Percentiles rank a stretch among this genome's conserved stretches.
These are phyloP conservation scores for Mollisiaceae sp. DNA, from an alignment of 2,329 filamentous ascomycete species.

Conservation along the genomic window DNA sequence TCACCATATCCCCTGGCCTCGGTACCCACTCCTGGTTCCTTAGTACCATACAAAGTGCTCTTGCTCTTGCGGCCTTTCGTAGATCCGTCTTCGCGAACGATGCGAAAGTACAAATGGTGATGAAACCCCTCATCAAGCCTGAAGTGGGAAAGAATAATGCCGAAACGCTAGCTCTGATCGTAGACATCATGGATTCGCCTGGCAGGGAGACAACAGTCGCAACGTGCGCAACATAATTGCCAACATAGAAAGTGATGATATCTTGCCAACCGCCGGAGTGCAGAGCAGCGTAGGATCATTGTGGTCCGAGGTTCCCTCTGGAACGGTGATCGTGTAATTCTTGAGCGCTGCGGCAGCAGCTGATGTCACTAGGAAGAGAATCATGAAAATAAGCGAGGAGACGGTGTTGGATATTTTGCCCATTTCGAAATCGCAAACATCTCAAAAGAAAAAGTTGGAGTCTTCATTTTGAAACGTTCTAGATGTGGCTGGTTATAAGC, in stretches of 20 bases:
- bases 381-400: no score
- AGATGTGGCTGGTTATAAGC: no score
- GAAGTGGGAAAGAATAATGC: background rate
- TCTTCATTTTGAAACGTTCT: no score
- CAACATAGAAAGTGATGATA: conserved; percentile 36
- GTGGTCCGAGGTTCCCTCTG: conserved; percentile 14
- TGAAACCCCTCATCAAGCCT: background rate
- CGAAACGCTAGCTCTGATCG: background rate
- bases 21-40: no score
- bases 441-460: no score
- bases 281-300: conserved; percentile 32
- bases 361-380: no score
- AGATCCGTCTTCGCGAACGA: background rate
- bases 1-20: no score
- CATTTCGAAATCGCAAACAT: no score
- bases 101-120: background rate
- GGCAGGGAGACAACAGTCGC: conserved; percentile 33
- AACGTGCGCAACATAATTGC: conserved; percentile 38
- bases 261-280: conserved; percentile 31
- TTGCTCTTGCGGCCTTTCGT: background rate
- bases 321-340: background rate
- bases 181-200: conserved; percentile 25
- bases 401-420: no score
- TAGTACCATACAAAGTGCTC: background rate
- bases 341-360: background rate